A percentile compares a stretch with the other conserved stretches of the same genome.
Conservation (phyloP, 1,284 basidiomycete genomes). For the Takashimella koratensis region DNA sequence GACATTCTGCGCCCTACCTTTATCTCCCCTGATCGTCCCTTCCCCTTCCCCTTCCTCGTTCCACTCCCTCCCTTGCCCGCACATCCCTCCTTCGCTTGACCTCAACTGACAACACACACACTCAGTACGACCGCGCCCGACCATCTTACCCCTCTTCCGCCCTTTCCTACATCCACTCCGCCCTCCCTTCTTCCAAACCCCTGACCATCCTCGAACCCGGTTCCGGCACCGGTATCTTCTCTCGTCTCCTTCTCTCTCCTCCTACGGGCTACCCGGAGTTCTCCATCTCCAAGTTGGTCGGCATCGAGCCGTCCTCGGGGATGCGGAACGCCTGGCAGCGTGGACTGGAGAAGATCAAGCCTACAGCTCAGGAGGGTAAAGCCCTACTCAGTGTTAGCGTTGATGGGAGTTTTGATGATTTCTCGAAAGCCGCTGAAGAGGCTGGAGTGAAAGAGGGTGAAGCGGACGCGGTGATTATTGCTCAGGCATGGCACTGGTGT, state of each 20-base stretch:
- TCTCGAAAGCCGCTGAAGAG: constrained; percentile 21
- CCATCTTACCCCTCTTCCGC: constrained; percentile 48
- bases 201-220: constrained; percentile 43
- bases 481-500: constrained; percentile 50
- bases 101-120: background rate
- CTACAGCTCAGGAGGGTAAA: constrained; percentile 4
- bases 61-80: constrained; percentile 1
- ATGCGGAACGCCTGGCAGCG: constrained; percentile 47
- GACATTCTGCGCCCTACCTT: background rate
- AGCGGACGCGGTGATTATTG: constrained; percentile 47
- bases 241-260: constrained; percentile 43
- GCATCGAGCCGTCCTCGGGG: constrained; percentile 49
- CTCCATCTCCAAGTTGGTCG: constrained; percentile 35
- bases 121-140: constrained; percentile 47
- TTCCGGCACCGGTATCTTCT: constrained; percentile 51
- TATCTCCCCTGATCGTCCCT: background rate
- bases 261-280: constrained; percentile 39
- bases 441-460: constrained; percentile 21
- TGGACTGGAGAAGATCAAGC: constrained; percentile 13
- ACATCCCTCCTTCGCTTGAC: background rate
- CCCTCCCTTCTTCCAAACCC: constrained; percentile 10
- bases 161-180: constrained; percentile 33
- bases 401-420: constrained; percentile 49
- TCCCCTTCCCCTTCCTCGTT: background rate
- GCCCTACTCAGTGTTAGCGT: constrained; percentile 16